phyloP scores from a whole-genome alignment of 352 stramenopile species.

The Aphanomyces stellatus region DNA sequence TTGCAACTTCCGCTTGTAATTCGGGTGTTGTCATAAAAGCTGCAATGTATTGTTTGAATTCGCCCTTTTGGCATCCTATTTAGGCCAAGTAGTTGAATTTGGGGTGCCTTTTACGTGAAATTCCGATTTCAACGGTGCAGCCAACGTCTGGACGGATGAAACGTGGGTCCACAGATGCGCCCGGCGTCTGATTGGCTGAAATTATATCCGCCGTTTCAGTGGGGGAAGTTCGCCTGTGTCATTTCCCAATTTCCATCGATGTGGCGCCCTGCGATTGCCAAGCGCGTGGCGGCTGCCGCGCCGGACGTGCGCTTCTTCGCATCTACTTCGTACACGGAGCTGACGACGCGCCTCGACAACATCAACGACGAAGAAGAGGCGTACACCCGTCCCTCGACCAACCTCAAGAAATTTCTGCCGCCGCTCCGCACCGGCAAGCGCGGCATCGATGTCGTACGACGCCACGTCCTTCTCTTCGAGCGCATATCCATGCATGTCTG shows the following conservation, averaged over 20 bases:
- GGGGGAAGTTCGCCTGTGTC: no score
- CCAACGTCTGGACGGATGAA: no score
- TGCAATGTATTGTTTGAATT: no score
- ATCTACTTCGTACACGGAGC: background rate
- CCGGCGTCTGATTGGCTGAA: background rate
- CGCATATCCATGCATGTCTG: background rate
- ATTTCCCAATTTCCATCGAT: background rate
- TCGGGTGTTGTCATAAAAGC: no score
- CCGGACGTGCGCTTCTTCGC: background rate
- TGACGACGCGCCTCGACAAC: background rate
- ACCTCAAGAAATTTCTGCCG: constrained; percentile 71
- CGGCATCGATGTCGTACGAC: constrained; percentile 61
- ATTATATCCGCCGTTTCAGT: background rate
- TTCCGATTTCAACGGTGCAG: background rate
- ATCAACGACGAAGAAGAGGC: constrained; percentile 10
- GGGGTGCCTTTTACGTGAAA: background rate
- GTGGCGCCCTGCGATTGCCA: background rate
- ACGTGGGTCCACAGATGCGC: background rate
- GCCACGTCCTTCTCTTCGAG: no score
- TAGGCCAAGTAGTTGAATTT: background rate
- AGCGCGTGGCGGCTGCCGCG: background rate
- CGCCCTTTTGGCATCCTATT: background rate
- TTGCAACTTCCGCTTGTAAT: no score
- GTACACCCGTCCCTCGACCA: constrained; percentile 11
- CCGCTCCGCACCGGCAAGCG: constrained; percentile 67